Conservation (phyloP, 257 asterid species). For the Gentiana straminea region DNA sequence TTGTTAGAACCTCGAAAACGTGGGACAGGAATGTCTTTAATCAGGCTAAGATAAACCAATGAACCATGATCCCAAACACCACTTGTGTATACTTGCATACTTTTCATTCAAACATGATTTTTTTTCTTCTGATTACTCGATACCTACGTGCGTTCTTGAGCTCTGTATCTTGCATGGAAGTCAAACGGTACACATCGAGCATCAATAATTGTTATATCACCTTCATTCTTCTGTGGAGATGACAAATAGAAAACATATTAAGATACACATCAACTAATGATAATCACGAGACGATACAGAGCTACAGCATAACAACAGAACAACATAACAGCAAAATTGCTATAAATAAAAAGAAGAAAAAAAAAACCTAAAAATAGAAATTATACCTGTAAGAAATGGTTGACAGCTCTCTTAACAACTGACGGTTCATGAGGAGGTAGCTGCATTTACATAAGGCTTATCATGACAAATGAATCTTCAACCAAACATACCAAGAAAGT, state of each 20-base stretch:
- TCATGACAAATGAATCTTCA: slow-evolving; percentile 1
- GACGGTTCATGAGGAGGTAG: slow-evolving; percentile 78
- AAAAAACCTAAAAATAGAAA: neutral
- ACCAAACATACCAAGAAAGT: neutral
- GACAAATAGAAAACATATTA: slow-evolving; percentile 14
- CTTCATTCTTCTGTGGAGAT: slow-evolving; percentile 66
- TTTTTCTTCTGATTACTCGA: slow-evolving; percentile 10
- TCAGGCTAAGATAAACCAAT: too few relatives aligned
- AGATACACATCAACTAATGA: slow-evolving; percentile 1
- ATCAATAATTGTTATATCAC: slow-evolving; percentile 72
- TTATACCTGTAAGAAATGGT: slow-evolving; percentile 78
- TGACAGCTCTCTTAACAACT: slow-evolving; percentile 71
- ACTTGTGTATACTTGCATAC: neutral
- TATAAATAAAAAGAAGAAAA: slow-evolving; percentile 3
- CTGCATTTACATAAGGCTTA: slow-evolving; percentile 31
- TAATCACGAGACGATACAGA: neutral
- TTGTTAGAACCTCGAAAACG: too few relatives aligned
- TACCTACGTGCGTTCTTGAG: slow-evolving; percentile 96
- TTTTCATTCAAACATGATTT: neutral
- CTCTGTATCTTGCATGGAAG: slow-evolving; percentile 85
- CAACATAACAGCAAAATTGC: too few relatives aligned
- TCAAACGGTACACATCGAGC: slow-evolving; percentile 67
- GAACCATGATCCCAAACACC: too few relatives aligned
- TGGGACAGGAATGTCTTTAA: too few relatives aligned
- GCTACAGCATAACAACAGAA: neutral